Base-by-base conservation (phyloP, 2,329 filamentous ascomycete genomes). In the Immersiporthe knoxdaviesiana region DNA sequence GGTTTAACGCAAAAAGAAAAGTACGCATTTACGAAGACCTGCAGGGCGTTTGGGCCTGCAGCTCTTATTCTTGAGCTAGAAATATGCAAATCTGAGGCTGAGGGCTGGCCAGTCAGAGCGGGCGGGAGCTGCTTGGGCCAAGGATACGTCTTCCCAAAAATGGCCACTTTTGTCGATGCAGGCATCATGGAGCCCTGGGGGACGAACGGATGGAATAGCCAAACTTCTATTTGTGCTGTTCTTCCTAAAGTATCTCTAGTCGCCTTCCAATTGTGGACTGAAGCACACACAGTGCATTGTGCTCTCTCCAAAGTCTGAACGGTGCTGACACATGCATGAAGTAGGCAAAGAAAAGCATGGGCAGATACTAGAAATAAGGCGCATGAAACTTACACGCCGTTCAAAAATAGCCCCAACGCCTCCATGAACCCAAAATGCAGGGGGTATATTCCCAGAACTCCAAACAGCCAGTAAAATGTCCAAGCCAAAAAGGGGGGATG, bases 381-480 rank as follows among this genome's bases (percentile, higher is more conserved):
- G 54, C 18, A n/a, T n/a, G 7, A 12, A 37, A 35, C 2, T 3
- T 18, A 32, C 16, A 59, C 56, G 32, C 56, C 56, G 56, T 59
- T 21, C 18, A 59, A 59, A 10, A 37, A 37, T 30, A 2, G 24
- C 27, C 24, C 12, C 24, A n/a, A 59, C 56, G 18, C 32, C 32
- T 6, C 24, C 8, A 24, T 3, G 12, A 50, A 11, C 39, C 39
- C 60, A 47, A 47, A 59, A 58, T 44, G 50, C 47, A 65, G 37
- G 63, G 63, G 63, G 63, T 65, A 65, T 65, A 65, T 56, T 62
- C 50, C 24, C 32, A 27, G n/a, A 65, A 56, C 63, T 39, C 63
- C 63, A 41, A 27, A 35, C 50, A 32, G 18, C 16, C 11, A 39
- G 7, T 24, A 24, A 60, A 32, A 60, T 4, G 21, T n/a, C 16